Evolutionary conservation across 495 filamentous ascomycete genomes (phyloP).

Genomic region (Penicillium alfredii): DNA sequence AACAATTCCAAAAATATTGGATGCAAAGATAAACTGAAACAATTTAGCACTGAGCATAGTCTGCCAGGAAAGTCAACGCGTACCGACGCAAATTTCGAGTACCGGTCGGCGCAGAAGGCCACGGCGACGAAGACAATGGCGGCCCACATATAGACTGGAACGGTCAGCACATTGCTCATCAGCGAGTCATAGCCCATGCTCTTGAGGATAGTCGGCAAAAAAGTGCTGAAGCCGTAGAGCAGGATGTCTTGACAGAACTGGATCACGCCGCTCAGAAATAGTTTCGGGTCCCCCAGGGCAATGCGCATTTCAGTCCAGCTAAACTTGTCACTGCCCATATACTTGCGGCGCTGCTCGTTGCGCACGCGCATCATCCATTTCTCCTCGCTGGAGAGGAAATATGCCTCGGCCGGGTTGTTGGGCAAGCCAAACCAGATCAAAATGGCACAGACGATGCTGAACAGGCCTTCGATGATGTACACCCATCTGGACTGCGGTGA

Average conservation of each 20-base stretch:
- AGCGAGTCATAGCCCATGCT: constrained; percentile 46
- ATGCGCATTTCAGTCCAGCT: constrained; percentile 46
- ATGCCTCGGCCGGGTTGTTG: constrained; percentile 49
- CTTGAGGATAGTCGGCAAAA: constrained; percentile 51
- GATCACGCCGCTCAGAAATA: constrained; percentile 39
- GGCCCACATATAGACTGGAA: constrained; percentile 40
- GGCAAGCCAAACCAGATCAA: constrained; percentile 51
- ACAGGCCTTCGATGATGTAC: constrained; percentile 51
- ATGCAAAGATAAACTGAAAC: constrained; percentile 31
- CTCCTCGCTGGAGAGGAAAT: constrained; percentile 48
- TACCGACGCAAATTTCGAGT: constrained; percentile 33
- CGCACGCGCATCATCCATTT: constrained; percentile 46
- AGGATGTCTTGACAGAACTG: constrained; percentile 52
- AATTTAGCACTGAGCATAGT: constrained; percentile 2
- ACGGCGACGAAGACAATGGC: constrained; percentile 38
- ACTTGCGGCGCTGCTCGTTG: constrained; percentile 33
- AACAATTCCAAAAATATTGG: constrained; percentile 42
- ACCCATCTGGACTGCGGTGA: constrained; percentile 42
- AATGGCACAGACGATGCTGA: constrained; percentile 43
- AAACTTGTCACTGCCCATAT: constrained; percentile 46
- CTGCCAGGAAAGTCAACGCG: constrained; percentile 1
- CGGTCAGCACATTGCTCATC: constrained; percentile 42
- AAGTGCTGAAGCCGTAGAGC: constrained; percentile 55
- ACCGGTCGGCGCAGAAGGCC: constrained; percentile 36
- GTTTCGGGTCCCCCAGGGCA: constrained; percentile 36